Percentiles rank a stretch among this genome's conserved stretches.
phyloP scores from a whole-genome alignment of 176 grass and related monocot species.

The Luzula sylvatica region DNA sequence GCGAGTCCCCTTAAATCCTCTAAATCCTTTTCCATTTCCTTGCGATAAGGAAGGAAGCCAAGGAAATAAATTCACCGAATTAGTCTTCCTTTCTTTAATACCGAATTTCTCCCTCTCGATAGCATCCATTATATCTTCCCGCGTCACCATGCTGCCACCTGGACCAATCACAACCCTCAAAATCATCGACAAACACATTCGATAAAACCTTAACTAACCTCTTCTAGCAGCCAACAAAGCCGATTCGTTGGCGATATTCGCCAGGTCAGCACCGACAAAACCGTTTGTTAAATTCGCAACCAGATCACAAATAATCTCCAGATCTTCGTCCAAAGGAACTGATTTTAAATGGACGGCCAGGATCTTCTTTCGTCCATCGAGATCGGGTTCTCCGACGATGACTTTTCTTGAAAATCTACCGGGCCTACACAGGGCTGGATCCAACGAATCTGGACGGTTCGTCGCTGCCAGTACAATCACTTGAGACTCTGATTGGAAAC shows the following conservation, averaged over 20 bases:
- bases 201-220: constrained; percentile 28
- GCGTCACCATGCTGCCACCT: constrained; percentile 49
- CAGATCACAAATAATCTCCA: constrained; percentile 54
- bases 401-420: constrained; percentile 96
- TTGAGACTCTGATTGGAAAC: constrained; percentile 85
- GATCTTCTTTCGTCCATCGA: constrained; percentile 73
- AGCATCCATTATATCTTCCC: constrained; percentile 91
- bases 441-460: constrained; percentile 80
- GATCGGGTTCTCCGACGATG: constrained; percentile 73
- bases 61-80: constrained; percentile 58
- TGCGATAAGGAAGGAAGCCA: constrained; percentile 47
- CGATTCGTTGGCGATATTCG: constrained; percentile 84
- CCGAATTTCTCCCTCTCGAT: constrained; percentile 95
- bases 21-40: constrained; percentile 57
- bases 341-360: constrained; percentile 67
- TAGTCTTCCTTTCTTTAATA: constrained; percentile 50
- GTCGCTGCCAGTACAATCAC: constrained; percentile 92
- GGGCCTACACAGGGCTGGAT: constrained; percentile 69
- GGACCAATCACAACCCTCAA: constrained; percentile 20
- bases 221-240: constrained; percentile 81
- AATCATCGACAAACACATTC: background rate
- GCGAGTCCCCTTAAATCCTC: constrained; percentile 55
- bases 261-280: constrained; percentile 84
- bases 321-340: constrained; percentile 79
- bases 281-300: constrained; percentile 69